phyloP scores from a whole-genome alignment of 192 early-diverging fungal genomes.

The Chytriomyces sp. region DNA sequence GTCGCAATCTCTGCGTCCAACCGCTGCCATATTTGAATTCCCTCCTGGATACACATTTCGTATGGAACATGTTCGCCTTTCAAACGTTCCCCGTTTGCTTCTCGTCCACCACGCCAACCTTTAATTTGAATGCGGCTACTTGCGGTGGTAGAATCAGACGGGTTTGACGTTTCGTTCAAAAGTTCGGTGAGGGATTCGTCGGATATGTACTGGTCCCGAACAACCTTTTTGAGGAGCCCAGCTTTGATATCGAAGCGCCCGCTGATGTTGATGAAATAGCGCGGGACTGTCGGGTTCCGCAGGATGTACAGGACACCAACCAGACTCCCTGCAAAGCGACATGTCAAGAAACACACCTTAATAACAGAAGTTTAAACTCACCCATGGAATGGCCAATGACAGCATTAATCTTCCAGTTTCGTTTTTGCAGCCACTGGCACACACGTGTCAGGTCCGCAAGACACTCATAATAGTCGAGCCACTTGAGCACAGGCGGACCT shows the following conservation, averaged over 20 bases:
- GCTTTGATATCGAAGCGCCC: constrained; percentile 13
- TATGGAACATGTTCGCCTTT: constrained; percentile 10
- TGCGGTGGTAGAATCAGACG: neutral
- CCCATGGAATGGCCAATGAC: constrained; percentile 31
- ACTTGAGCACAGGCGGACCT: constrained; percentile 9
- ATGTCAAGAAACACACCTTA: no score
- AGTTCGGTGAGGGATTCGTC: neutral
- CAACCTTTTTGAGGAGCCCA: constrained; percentile 4
- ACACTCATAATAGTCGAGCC: constrained; percentile 11
- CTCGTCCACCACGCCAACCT: constrained; percentile 13
- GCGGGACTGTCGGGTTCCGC: neutral
- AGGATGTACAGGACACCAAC: neutral
- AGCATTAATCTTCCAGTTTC: constrained; percentile 2
- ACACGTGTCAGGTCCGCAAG: constrained; percentile 13
- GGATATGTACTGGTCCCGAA: constrained; percentile 9
- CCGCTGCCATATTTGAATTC: constrained; percentile 10
- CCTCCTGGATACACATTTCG: neutral
- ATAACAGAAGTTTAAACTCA: neutral
- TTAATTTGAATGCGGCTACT: neutral
- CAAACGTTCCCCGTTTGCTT: neutral
- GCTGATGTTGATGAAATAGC: constrained; percentile 11
- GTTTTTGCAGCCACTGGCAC: neutral
- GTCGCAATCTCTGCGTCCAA: constrained; percentile 1
- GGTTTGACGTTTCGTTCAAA: neutral
- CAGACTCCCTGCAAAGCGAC: neutral